Base-by-base conservation (phyloP, 176 grass and related monocot species). In the Zea luxurians region DNA sequence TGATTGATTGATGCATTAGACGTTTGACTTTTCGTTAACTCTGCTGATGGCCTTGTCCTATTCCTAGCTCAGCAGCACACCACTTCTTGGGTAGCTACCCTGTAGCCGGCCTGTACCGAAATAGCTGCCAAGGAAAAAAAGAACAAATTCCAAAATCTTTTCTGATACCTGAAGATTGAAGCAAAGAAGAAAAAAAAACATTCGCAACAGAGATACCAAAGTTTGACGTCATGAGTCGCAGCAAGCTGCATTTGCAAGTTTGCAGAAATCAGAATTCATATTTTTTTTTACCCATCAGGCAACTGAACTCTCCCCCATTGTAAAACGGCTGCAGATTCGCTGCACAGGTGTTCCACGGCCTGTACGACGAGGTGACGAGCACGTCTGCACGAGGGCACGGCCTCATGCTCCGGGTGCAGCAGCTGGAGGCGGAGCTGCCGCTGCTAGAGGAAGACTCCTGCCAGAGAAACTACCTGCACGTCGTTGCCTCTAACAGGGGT, bases 381-480 rank as follows among this genome's bases (percentile, higher is more conserved):
- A 73, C 83, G 5, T 83, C 96, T 61, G 86, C 91, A 1, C 80
- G 90, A 87, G 92, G 92, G 15, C 73, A 95, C 61, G 86, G 74
- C 3, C 58, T 95, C 61, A 81, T 92, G 47, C 83, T 89, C 79
- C 89, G 89, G 74, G 87, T 83, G 68, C 89, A 95, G 71, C 89
- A 92, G 58, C 79, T 94, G 82, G 96, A 99, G 71, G 79, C 78
- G 42, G 90, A 95, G 70, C 21, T 99, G 80, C 96, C 92, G 5
- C 66, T 78, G 34, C 71, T 82, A 2, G 88, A 89, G 62, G 87
- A 89, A 46, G 78, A 83, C 40, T 78, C 82, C 41, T 86, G 74
- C 78, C 74, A 89, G 5, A 69, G 54, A 64, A 73, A 76, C 71
- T 78, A 83, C 66, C 77, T 85, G 40, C 54, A 81, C 64, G 42